Base-by-base conservation (phyloP, 2,329 filamentous ascomycete species). In the Colletotrichum kahawae region DNA sequence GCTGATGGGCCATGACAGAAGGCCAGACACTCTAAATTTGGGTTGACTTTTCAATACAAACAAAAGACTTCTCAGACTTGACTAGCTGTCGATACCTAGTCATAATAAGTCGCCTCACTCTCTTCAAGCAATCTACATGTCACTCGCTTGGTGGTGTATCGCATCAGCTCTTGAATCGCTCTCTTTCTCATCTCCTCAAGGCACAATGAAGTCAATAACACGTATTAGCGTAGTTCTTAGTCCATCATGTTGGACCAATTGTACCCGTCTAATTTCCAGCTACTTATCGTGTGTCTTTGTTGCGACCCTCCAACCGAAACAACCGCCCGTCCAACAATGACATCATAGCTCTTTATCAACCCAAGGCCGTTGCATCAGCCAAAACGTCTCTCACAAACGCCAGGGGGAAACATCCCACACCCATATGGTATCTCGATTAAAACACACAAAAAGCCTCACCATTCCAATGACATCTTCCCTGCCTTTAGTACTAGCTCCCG, bases 391-490 rank as follows among this genome's bases (percentile, higher is more conserved):
- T 43, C 34, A 36, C 43, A 56, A 48, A 62, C 71, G 27, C 54
- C 59, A 27, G 27, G 56, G 57, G 4, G n/a, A 33, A 34, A 34
- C n/a, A 34, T n/a, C 18, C 43, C 31, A 27, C 24, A 48, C 48
- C 18, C 33, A 33, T 24, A 33, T 14, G 34, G 21, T 57, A 51
- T 71, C 38, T 29, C 29, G 10, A 64, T 33, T 16, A 14, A 56
- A 68, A 14, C 27, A 21, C 33, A 14, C 24, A 24, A 24, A 51
- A n/a, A 34, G 29, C 54, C 27, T 81, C 75, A 85, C 84, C 84
- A 86, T 59, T 85, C 82, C 74, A 86, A 71, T 3, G 79, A 80
- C n/a, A 68, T 65, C 48, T 67, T 78, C 12, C 81, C 79, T 4
- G 80, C 76, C 7, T 78, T 77, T 7, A 82, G 79, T 9, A 80